Base-by-base conservation (phyloP, 1,139 yeast genomes). In the Yamadazyma taylorii region DNA sequence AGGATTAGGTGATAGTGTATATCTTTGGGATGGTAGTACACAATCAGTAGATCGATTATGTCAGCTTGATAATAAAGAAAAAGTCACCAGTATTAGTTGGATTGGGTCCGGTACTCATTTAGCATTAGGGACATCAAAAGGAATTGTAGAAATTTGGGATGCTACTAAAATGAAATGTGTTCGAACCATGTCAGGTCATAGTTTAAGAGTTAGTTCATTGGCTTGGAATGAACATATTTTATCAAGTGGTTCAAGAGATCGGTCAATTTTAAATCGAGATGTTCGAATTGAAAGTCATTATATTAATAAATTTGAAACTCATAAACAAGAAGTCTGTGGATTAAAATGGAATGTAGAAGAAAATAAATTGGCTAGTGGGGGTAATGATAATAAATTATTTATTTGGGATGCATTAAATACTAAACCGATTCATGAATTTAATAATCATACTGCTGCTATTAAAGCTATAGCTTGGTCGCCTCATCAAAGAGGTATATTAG, bases 391-490 rank as follows among this genome's bases (percentile, higher is more conserved):
- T 57, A 78, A 79, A 49, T 69, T 88, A 22, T 76, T 78, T 48
- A 84, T 89, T 7, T 94, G 97, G 95, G 96, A 88, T 55, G 96
- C 95, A 1, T 60, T 85, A 30, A 73, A 75, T 40, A 73, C 78
- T 11, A 75, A 55, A 35, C 97, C 98, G 1, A 59, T 88, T 24
- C 78, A 82, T 56, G 81, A 74, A 43, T 85, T 90, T 51, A 72
- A 74, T 5, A 96, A 88, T 46, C 98, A 92, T 55, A 79, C 78
- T 15, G 97, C 98, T 0, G 99, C 98, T 0, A 95, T 92, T 5
- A 92, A 90, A 61, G 98, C 97, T 1, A 76, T 92, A 37, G 87
- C 96, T 1, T 92, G 99, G 99, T 86, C 95, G 1, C 97, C 98
- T 0, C 97, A 92, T 56, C 96, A 88, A 55, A 70, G 97, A 40